Conservation (phyloP, 192 early-diverging fungal species). For the Helicostylum pulchrum region DNA sequence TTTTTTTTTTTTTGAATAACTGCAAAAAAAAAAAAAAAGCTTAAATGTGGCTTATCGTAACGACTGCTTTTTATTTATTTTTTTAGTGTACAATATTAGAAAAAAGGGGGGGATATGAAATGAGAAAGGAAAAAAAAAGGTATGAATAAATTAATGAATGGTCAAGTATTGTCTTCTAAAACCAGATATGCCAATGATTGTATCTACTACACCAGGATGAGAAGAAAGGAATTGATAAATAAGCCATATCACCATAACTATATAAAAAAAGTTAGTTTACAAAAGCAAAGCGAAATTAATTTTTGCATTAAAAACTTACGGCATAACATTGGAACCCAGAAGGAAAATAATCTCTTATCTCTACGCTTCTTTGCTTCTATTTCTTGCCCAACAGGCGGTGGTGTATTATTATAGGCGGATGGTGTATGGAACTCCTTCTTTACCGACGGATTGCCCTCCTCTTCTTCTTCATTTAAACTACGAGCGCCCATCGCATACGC, state of each 20-base stretch:
- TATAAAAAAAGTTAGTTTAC: background rate
- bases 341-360: constrained; percentile 19
- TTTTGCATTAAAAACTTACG: constrained; percentile 17
- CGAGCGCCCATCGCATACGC: constrained; percentile 30
- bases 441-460: background rate
- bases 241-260: constrained; percentile 25
- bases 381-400: background rate
- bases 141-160: constrained; percentile 10
- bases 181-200: constrained; percentile 20
- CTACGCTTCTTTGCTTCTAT: constrained; percentile 24
- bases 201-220: constrained; percentile 18
- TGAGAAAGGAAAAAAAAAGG: constrained; percentile 1
- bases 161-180: constrained; percentile 20
- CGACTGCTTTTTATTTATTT: background rate
- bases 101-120: background rate
- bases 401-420: background rate
- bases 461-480: constrained; percentile 3
- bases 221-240: constrained; percentile 29
- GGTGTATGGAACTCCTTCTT: too few species aligned
- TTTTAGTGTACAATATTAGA: background rate
- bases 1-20: background rate
- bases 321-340: constrained; percentile 31
- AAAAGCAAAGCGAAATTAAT: background rate
- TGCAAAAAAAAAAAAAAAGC: background rate
- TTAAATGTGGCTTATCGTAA: background rate